Evolutionary conservation across 495 filamentous ascomycete genomes (phyloP).

Genomic region (Xylaria nigripes): DNA sequence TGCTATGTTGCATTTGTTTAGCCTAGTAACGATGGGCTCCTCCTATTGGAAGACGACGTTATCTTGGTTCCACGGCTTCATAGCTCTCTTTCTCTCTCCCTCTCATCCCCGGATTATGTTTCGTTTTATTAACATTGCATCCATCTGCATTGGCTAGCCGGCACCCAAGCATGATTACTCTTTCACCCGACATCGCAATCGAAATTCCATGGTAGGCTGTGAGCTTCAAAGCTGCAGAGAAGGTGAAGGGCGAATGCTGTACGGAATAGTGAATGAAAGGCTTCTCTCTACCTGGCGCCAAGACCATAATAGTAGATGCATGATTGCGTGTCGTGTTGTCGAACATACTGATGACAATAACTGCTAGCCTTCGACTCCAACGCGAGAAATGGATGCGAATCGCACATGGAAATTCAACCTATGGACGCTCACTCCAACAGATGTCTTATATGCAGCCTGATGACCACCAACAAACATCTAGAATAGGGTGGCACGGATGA

Average conservation of each 20-base stretch:
- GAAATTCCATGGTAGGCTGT: background rate
- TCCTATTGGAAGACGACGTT: slow-evolving; percentile 2
- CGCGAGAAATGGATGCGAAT: slow-evolving; percentile 5
- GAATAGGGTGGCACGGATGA: slow-evolving; percentile 7
- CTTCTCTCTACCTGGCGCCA: slow-evolving; percentile 8
- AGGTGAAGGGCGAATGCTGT: background rate
- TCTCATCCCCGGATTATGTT: background rate
- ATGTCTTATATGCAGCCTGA: slow-evolving; percentile 6
- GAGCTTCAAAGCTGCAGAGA: background rate
- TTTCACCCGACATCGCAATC: slow-evolving; percentile 4
- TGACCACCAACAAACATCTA: slow-evolving; percentile 3
- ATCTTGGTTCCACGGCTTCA: background rate
- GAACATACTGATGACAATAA: slow-evolving; percentile 1
- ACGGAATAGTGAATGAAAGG: background rate
- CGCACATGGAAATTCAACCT: slow-evolving; percentile 4
- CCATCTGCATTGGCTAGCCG: background rate
- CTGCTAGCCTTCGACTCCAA: slow-evolving; percentile 1
- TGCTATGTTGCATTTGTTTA: slow-evolving; percentile 9
- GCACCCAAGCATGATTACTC: background rate
- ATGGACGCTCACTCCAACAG: background rate
- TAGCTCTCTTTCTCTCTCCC: background rate
- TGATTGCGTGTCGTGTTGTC: slow-evolving; percentile 10
- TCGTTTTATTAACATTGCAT: background rate
- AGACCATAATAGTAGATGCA: slow-evolving; percentile 11
- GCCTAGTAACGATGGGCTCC: background rate